Conservation (phyloP, 306 rosid species). For the Albizia julibrissin region DNA sequence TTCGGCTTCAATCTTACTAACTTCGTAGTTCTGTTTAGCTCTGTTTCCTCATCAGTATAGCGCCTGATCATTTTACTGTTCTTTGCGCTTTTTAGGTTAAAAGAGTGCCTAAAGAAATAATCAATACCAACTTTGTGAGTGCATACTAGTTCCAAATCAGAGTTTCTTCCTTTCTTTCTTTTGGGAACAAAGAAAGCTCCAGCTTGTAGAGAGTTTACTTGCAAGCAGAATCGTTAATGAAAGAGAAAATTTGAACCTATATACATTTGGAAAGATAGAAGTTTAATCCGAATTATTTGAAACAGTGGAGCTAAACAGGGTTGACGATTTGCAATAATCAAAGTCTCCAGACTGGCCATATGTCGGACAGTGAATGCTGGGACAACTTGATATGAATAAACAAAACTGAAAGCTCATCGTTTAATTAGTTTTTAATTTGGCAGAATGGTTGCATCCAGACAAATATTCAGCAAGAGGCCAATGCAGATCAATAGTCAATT, state of each 20-base stretch:
- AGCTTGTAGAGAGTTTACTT: background rate
- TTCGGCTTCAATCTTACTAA: background rate
- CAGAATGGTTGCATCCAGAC: conserved; percentile 31
- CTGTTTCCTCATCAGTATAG: background rate
- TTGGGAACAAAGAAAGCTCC: background rate
- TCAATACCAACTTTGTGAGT: background rate
- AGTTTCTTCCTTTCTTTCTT: background rate
- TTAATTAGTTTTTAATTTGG: conserved; percentile 15
- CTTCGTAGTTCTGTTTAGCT: background rate
- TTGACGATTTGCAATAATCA: background rate
- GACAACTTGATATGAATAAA: conserved; percentile 27
- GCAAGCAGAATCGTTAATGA: background rate
- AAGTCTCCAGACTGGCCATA: background rate
- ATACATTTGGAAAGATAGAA: background rate
- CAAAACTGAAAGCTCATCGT: background rate
- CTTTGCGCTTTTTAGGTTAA: background rate
- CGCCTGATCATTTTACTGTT: background rate
- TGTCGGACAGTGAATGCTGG: conserved; percentile 14
- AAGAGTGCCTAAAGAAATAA: background rate
- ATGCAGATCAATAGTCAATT: background rate
- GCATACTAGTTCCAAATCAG: background rate
- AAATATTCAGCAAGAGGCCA: conserved; percentile 17
- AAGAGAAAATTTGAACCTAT: background rate
- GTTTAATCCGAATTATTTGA: background rate
- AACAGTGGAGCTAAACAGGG: background rate